Conservation (phyloP, 1,284 basidiomycete genomes). For the Leccinum subrobustum region DNA sequence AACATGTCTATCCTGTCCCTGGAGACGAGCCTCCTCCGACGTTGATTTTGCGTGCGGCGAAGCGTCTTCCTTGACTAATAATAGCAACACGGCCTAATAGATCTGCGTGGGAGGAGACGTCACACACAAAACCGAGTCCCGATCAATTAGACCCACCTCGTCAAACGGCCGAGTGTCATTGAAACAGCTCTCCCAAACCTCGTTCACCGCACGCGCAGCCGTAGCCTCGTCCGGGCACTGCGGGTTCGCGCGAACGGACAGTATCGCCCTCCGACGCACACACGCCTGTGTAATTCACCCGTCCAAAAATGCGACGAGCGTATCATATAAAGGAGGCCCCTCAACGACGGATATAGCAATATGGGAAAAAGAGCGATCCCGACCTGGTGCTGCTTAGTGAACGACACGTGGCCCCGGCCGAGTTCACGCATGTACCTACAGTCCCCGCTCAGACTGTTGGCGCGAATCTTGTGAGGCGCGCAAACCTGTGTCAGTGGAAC, state of each 20-base stretch:
- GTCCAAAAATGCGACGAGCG: constrained; percentile 2
- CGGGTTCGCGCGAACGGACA: constrained; percentile 82
- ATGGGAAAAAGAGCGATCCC: neutral
- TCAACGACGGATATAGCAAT: constrained; percentile 12
- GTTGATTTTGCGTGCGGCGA: neutral
- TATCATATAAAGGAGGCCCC: neutral
- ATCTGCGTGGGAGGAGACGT: constrained; percentile 29
- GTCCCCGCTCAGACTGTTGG: constrained; percentile 91
- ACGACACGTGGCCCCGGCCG: constrained; percentile 69
- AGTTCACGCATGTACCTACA: constrained; percentile 85
- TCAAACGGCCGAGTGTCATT: constrained; percentile 96
- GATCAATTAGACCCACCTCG: constrained; percentile 59
- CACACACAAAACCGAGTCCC: neutral
- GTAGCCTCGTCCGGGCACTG: constrained; percentile 74
- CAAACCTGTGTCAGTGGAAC: neutral
- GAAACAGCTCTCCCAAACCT: constrained; percentile 97
- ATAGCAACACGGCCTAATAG: constrained; percentile 25
- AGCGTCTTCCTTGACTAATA: neutral
- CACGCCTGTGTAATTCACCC: constrained; percentile 58
- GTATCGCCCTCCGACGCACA: constrained; percentile 82
- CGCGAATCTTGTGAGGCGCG: constrained; percentile 70
- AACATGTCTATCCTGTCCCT: neutral
- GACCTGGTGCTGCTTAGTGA: constrained; percentile 94
- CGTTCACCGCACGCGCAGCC: constrained; percentile 89
- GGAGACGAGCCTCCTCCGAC: constrained; percentile 3